Evolutionary conservation across 192 early-diverging fungal genomes (phyloP), one percentile per base, ranked within the genome.

Genomic region (Mortierella claussenii): DNA sequence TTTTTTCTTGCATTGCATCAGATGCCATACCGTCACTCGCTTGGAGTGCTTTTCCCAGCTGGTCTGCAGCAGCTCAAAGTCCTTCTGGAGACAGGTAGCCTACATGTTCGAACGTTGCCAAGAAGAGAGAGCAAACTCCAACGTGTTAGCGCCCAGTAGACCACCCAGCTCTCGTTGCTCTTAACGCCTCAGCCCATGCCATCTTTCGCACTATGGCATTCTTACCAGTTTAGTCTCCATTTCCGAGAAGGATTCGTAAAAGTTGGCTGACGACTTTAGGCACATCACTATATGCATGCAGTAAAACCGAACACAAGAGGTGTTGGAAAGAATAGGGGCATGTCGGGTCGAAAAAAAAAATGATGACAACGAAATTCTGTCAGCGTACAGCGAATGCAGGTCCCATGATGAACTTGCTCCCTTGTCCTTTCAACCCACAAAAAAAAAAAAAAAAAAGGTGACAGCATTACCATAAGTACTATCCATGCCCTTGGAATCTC

Each of bases 1-100:
- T 9, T 51, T 8, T 28, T 51, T 51, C 21, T 7, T 27, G 27
- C 24, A 23, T 17, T 5, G 4, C 24, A 51, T 28, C 49, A 7
- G 8, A n/a, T 31, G 8, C 20, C 4, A 65, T 58, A 81, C 80
- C 6, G 64, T 63, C 10, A 64, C 64, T 21, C 69, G 66, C 43
- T 81, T 81, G 37, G 68, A 58, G 50, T 81, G 75, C 37, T 81
- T 81, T 27, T 81, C 80, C 80, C 73, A 81, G 21, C 63, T 66
- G 48, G 40, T 53, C 34, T 78, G 71, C 20, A 81, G 43, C 1
- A 57, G 20, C 32, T 81, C 80, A 68, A 81, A 78, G 33, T 81
- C 80, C 53, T 81, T 81, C 55, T 81, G 80, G 8, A 81, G 55
- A 68, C 48, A 69, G 15, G 68, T 54, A 18, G 74, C 69, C 80